These are phyloP conservation scores for Jaltomata sinuosa DNA, from an alignment of 257 asterid genomes.

Conservation along the genomic window DNA sequence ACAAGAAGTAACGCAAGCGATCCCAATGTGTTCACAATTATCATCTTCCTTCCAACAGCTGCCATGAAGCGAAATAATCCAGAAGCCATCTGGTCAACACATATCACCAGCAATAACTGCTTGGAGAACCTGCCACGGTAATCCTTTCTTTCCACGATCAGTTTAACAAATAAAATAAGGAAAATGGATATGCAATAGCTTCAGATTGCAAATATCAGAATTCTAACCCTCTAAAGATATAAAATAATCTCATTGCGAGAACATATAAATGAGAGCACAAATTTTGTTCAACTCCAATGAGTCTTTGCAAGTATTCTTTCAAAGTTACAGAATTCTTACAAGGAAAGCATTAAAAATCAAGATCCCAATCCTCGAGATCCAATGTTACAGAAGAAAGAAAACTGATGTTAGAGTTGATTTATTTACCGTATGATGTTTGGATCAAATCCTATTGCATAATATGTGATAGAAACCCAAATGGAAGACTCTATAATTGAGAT, in stretches of 20 bases:
- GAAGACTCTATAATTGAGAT: slow-evolving; percentile 32
- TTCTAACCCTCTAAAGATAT: not conserved
- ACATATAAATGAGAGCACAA: not conserved
- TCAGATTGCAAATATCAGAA: not conserved
- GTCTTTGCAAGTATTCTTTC: not conserved
- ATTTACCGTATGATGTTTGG: slow-evolving; percentile 17
- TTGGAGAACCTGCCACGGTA: slow-evolving; percentile 8
- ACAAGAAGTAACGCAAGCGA: slow-evolving; percentile 4
- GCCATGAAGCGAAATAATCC: slow-evolving; percentile 7
- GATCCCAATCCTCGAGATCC: no score
- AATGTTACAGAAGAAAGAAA: no score
- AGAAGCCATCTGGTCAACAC: slow-evolving; percentile 7
- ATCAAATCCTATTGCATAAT: slow-evolving; percentile 41
- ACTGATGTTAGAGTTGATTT: not conserved
- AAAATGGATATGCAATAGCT: not conserved
- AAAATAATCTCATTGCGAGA: not conserved
- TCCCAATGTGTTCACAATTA: slow-evolving; percentile 8
- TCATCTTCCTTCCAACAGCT: slow-evolving; percentile 9
- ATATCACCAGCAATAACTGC: not conserved
- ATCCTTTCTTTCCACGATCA: not conserved
- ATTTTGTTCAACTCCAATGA: not conserved
- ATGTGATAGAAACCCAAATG: slow-evolving; percentile 36
- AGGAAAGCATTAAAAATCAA: no score
- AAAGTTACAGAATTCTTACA: no score
- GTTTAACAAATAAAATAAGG: not conserved